These are phyloP conservation scores for Aspergillus haitiensis DNA, from an alignment of 495 filamentous ascomycete species.

Conservation along the genomic window DNA sequence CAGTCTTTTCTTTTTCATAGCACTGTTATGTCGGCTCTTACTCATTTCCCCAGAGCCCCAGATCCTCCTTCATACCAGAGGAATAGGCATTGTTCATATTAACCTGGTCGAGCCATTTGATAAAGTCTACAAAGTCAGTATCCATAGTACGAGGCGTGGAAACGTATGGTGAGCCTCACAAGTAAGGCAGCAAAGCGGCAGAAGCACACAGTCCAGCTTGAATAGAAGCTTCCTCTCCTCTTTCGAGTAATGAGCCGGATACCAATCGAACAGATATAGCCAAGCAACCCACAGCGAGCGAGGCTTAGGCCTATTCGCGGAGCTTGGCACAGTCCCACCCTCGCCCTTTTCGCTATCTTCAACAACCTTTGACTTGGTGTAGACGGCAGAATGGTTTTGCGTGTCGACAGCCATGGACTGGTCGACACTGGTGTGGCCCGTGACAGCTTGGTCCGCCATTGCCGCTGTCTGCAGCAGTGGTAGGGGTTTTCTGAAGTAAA, in stretches of 20 bases:
- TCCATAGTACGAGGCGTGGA: background rate
- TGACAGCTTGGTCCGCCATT: constrained; percentile 1
- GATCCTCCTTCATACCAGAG: constrained; percentile 63
- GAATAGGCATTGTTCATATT: constrained; percentile 55
- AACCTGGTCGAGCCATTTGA: constrained; percentile 25
- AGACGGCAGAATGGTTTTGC: background rate
- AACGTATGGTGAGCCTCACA: constrained; percentile 4
- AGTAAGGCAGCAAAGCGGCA: constrained; percentile 25
- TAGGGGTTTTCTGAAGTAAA: background rate
- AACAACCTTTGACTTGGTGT: background rate
- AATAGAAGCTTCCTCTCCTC: constrained; percentile 21
- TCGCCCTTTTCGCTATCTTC: constrained; percentile 5
- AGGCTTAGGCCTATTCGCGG: constrained; percentile 9
- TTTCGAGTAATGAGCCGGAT: constrained; percentile 22
- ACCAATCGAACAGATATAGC: constrained; percentile 25
- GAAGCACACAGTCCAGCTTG: constrained; percentile 25
- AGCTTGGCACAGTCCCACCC: background rate
- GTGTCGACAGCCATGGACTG: constrained; percentile 4
- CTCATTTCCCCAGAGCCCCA: constrained; percentile 55
- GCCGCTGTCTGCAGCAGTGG: background rate
- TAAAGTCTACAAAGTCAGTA: constrained; percentile 19
- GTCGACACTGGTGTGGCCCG: constrained; percentile 1
- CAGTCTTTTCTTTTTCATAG: background rate
- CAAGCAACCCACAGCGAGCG: constrained; percentile 21
- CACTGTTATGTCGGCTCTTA: background rate